Conservation (phyloP, 163 green algal species). For the Chlorella variabilis region DNA sequence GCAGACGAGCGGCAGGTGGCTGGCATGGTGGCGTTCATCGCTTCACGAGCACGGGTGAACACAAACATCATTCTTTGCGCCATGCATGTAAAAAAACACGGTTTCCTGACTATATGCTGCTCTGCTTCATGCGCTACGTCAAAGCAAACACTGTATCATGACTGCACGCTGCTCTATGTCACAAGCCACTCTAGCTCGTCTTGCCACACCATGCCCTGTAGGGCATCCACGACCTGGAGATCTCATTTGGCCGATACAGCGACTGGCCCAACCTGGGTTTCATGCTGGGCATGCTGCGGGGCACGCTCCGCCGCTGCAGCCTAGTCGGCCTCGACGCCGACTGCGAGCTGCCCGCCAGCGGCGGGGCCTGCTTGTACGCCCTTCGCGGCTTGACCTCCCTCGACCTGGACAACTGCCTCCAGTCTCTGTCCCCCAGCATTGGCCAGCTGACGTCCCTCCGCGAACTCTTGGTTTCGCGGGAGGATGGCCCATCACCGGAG, state of each 20-base stretch:
- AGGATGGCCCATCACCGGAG: neutral
- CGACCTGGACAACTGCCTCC: slow-evolving; percentile 12
- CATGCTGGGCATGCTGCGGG: slow-evolving; percentile 18
- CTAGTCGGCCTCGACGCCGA: neutral
- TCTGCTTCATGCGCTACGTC: too few relatives aligned
- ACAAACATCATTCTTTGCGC: too few relatives aligned
- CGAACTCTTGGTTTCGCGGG: slow-evolving; percentile 1
- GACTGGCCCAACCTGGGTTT: neutral
- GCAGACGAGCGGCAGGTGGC: too few relatives aligned
- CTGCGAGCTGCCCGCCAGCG: neutral
- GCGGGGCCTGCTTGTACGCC: neutral
- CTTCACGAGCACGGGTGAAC: too few relatives aligned
- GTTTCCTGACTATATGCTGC: too few relatives aligned
- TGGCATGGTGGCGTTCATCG: too few relatives aligned
- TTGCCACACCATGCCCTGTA: too few relatives aligned
- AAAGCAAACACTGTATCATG: too few relatives aligned
- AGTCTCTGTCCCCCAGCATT: neutral
- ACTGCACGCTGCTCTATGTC: too few relatives aligned
- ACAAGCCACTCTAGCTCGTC: too few relatives aligned
- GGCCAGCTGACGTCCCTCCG: neutral
- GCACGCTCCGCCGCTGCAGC: neutral
- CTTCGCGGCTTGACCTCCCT: slow-evolving; percentile 13
- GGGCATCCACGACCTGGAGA: slow-evolving; percentile 6
- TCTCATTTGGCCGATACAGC: neutral
- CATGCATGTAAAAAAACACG: too few relatives aligned